These are phyloP conservation scores for Neltuma alba DNA, from an alignment of 306 rosid genomes.

Conservation along the genomic window DNA sequence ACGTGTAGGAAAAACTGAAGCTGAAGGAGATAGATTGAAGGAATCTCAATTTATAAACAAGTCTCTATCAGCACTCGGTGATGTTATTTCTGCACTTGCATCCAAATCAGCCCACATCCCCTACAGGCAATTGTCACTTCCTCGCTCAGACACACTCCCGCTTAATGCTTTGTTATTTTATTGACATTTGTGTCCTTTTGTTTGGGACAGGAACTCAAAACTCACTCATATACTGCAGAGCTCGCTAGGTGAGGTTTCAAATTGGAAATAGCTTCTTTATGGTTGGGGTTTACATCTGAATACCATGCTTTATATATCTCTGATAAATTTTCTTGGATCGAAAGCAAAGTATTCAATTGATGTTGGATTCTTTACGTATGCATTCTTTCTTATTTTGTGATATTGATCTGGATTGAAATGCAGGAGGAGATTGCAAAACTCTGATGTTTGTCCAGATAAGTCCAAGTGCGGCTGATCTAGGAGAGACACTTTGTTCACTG, in stretches of 20 bases:
- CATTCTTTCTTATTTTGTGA: neutral
- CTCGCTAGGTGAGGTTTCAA: slow-evolving; percentile 73
- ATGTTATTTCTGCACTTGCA: slow-evolving; percentile 93
- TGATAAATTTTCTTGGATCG: neutral
- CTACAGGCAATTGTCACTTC: slow-evolving; percentile 63
- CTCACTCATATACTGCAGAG: slow-evolving; percentile 97
- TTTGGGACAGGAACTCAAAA: slow-evolving; percentile 80
- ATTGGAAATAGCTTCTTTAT: slow-evolving; percentile 9
- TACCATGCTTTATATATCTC: slow-evolving; percentile 6
- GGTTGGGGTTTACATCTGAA: slow-evolving; percentile 5
- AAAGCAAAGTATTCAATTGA: neutral
- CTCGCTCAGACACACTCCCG: neutral
- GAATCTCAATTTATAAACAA: slow-evolving; percentile 96
- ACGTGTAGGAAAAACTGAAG: slow-evolving; percentile 96
- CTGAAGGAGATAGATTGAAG: slow-evolving; percentile 95
- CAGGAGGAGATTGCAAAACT: slow-evolving; percentile 99
- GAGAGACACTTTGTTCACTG: slow-evolving; percentile 92
- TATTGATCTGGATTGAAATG: slow-evolving; percentile 41
- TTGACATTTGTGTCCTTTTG: slow-evolving; percentile 31
- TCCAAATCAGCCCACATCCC: slow-evolving; percentile 89
- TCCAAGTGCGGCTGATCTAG: slow-evolving; percentile 78
- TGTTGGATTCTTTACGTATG: neutral
- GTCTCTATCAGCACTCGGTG: slow-evolving; percentile 97
- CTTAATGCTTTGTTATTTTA: slow-evolving; percentile 19
- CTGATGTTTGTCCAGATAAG: slow-evolving; percentile 96